Percentiles rank a stretch among this genome's conserved stretches.
These are phyloP conservation scores for Musa balbisiana DNA, from an alignment of 202 grass and related monocot genomes.

Conservation along the genomic window DNA sequence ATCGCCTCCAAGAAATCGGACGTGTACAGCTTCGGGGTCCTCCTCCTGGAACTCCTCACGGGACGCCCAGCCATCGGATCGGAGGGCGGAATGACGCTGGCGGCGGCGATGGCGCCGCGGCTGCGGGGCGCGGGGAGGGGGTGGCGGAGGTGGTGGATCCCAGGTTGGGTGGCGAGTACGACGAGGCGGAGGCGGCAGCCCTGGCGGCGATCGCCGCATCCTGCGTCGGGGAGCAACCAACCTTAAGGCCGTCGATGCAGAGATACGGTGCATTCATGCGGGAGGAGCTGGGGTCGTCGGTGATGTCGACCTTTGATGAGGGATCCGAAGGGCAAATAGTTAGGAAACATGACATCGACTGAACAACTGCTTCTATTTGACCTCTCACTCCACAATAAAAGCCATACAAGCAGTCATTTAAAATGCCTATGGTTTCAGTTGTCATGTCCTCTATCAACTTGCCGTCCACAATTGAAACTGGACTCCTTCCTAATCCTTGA, in stretches of 20 bases:
- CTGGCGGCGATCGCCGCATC: constrained; percentile 39
- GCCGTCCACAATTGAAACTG: neutral
- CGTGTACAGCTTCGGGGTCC: constrained; percentile 82
- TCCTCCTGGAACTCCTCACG: constrained; percentile 62
- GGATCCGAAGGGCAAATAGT: no score
- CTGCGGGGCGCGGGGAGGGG: constrained; percentile 8
- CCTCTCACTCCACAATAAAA: no score
- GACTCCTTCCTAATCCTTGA: neutral
- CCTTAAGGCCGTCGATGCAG: constrained; percentile 58
- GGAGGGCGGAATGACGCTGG: constrained; percentile 35
- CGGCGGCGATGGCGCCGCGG: constrained; percentile 29
- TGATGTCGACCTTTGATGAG: no score
- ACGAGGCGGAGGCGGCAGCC: constrained; percentile 32
- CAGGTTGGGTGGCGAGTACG: constrained; percentile 26
- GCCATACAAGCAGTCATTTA: no score
- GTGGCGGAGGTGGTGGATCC: constrained; percentile 40
- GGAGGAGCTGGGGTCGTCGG: no score
- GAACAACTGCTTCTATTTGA: neutral
- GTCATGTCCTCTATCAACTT: neutral
- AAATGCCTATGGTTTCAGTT: neutral
- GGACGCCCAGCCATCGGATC: constrained; percentile 25
- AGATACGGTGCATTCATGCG: constrained; percentile 41
- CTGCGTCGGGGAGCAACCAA: constrained; percentile 51
- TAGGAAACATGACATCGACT: neutral
- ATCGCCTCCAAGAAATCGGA: constrained; percentile 69